Percentiles rank a stretch among this genome's conserved stretches.
Evolutionary conservation across 1,284 basidiomycete genomes (phyloP).

Genomic region (Cutaneotrichosporon sp.): DNA sequence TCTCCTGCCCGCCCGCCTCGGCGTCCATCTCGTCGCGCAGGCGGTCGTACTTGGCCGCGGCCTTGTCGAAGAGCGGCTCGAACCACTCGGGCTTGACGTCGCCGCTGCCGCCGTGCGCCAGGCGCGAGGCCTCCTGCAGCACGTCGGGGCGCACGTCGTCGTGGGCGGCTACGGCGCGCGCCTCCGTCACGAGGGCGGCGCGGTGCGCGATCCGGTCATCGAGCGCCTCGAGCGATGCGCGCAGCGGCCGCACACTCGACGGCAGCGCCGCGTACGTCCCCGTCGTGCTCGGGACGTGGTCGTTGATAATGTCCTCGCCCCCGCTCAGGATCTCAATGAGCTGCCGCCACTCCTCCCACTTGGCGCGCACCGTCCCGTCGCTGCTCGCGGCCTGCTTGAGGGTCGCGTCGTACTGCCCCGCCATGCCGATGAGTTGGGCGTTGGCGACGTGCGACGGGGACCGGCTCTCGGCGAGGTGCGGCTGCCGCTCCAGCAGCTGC

Average conservation of each 20-base stretch:
- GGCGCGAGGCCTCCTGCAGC: constrained; percentile 64
- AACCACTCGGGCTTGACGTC: constrained; percentile 83
- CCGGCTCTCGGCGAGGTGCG: constrained; percentile 55
- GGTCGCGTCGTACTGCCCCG: constrained; percentile 69
- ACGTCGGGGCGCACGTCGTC: constrained; percentile 79
- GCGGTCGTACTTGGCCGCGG: constrained; percentile 77
- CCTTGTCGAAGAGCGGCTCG: constrained; percentile 75
- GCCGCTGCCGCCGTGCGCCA: constrained; percentile 58
- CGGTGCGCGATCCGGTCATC: constrained; percentile 70
- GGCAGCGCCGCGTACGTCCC: constrained; percentile 36
- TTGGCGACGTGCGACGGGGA: constrained; percentile 78
- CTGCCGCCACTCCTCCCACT: constrained; percentile 86
- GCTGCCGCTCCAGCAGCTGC: constrained; percentile 55
- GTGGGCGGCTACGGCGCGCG: constrained; percentile 63
- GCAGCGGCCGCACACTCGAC: constrained; percentile 65
- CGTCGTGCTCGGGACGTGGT: constrained; percentile 53
- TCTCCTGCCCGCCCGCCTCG: constrained; percentile 64
- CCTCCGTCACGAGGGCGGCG: constrained; percentile 66
- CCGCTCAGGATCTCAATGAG: constrained; percentile 69
- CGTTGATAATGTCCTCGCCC: constrained; percentile 73
- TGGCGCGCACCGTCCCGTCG: constrained; percentile 71
- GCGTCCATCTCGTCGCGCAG: constrained; percentile 67
- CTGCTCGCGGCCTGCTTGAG: constrained; percentile 71
- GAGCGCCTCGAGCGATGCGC: constrained; percentile 75
- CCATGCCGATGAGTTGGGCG: constrained; percentile 67